Percentiles rank a stretch among this genome's conserved stretches.
Conservation (phyloP, 768 basidiomycete species). For the Psilocybe sp. region DNA sequence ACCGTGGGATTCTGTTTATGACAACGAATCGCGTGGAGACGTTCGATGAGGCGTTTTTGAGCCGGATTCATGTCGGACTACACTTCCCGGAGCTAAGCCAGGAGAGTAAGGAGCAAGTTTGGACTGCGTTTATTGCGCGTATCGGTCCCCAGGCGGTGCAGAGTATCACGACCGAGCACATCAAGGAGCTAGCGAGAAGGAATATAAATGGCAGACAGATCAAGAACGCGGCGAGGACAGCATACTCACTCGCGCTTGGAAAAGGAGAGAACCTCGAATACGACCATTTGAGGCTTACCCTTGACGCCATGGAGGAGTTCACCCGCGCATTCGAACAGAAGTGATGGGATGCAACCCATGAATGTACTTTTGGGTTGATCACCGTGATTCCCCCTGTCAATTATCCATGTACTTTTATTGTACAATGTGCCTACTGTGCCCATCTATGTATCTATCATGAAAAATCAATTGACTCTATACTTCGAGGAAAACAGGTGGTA, state of each 20-base stretch:
- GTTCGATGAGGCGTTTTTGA: conserved; percentile 69
- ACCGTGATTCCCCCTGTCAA: too few species aligned
- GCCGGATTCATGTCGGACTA: conserved; percentile 63
- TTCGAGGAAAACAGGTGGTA: too few species aligned
- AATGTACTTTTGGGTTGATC: too few species aligned
- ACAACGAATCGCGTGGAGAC: conserved; percentile 57
- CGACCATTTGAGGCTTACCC: conserved; percentile 51
- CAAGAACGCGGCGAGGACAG: conserved; percentile 67
- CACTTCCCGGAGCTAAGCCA: conserved; percentile 58
- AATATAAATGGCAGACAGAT: conserved; percentile 65
- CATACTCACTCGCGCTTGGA: conserved; percentile 53
- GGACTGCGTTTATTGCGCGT: conserved; percentile 58
- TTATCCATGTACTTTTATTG: too few species aligned
- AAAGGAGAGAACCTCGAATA: conserved; percentile 45
- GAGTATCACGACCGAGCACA: conserved; percentile 37
- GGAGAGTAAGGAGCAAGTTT: conserved; percentile 55
- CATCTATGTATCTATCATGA: too few species aligned
- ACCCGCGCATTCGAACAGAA: conserved; percentile 39
- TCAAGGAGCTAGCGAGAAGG: conserved; percentile 43
- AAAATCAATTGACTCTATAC: too few species aligned
- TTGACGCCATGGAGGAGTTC: conserved; percentile 65
- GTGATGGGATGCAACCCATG: too few species aligned
- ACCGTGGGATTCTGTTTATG: conserved; percentile 54
- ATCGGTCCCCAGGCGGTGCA: conserved; percentile 33
- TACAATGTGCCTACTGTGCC: too few species aligned